These are phyloP conservation scores for Colletotrichum tropicale DNA, from an alignment of 2,329 filamentous ascomycete species.

Conservation along the genomic window DNA sequence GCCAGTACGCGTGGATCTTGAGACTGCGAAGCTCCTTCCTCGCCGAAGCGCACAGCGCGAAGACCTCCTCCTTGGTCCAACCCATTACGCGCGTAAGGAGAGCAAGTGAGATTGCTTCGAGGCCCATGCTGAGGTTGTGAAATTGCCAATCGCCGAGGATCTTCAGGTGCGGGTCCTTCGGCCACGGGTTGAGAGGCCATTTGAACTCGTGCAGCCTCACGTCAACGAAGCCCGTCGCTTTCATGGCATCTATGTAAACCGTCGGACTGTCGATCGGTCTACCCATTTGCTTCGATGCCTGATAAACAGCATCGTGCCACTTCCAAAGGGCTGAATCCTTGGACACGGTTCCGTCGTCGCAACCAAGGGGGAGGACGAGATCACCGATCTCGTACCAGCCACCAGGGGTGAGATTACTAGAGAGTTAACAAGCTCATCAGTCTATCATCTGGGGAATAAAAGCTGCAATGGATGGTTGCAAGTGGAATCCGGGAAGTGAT, in stretches of 20 bases:
- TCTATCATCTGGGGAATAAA: neutral
- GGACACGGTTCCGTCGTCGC: neutral
- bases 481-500: no score
- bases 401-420: neutral
- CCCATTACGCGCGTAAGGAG: neutral
- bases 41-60: neutral
- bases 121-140: neutral
- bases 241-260: neutral
- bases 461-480: no score
- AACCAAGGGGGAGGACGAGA: neutral
- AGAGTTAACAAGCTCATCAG: neutral
- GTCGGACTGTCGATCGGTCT: neutral
- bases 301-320: neutral
- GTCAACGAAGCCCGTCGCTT: neutral
- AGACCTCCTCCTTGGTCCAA: neutral
- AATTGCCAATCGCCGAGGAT: neutral
- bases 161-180: neutral
- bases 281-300: neutral
- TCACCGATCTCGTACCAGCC: neutral
- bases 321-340: neutral
- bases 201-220: neutral
- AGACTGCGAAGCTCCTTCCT: neutral
- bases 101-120: neutral
- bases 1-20: neutral
- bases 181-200: neutral